Conservation (phyloP, 2,329 filamentous ascomycete species). For the Thielaviopsis cerberus region DNA sequence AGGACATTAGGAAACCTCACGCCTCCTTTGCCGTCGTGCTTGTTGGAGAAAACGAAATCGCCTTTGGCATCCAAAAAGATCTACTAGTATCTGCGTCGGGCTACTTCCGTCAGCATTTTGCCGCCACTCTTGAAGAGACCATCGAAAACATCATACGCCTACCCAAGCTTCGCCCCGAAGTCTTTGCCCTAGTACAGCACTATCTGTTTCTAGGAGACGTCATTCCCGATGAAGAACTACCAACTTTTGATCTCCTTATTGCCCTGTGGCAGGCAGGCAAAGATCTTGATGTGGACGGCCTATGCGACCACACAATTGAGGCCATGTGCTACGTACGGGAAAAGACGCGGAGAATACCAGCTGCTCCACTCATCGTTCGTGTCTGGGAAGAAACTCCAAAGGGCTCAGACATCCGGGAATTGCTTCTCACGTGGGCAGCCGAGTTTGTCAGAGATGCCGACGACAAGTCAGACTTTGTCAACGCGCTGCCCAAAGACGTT, state of each 20-base stretch:
- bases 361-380: constrained; percentile 38
- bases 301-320: constrained; percentile 37
- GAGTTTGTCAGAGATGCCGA: constrained; percentile 44
- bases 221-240: constrained; percentile 24
- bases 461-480: constrained; percentile 37
- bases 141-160: constrained; percentile 34
- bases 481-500: constrained; percentile 42
- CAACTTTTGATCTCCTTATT: constrained; percentile 35
- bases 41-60: constrained; percentile 31
- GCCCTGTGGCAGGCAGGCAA: constrained; percentile 38
- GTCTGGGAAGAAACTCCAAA: constrained; percentile 45
- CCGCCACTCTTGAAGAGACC: constrained; percentile 18
- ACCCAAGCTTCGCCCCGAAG: constrained; percentile 27
- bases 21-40: constrained; percentile 36
- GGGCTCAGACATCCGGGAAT: constrained; percentile 37
- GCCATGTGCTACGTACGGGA: constrained; percentile 38
- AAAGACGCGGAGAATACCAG: constrained; percentile 35
- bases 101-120: constrained; percentile 30
- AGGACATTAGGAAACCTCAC: constrained; percentile 29
- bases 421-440: constrained; percentile 42
- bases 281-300: constrained; percentile 31
- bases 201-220: constrained; percentile 35
- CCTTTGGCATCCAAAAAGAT: constrained; percentile 41
- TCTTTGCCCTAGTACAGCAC: constrained; percentile 36
- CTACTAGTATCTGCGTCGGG: constrained; percentile 34